Evolutionary conservation across 2,329 filamentous ascomycete genomes (phyloP).

Genomic region (Ophiostoma novo-ulmi): DNA sequence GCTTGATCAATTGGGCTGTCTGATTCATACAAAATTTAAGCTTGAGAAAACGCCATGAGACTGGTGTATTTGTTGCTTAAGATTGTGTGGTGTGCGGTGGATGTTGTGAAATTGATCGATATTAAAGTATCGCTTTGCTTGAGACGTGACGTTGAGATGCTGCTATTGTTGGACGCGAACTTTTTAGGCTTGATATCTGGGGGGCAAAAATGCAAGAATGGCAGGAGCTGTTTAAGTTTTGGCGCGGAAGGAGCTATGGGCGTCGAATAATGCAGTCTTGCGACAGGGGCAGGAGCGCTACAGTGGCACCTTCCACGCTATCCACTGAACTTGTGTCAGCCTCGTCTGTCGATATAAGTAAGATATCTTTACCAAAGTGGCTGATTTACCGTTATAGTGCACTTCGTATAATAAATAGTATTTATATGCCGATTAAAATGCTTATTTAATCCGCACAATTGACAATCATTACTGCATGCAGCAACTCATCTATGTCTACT

Average conservation of each 20-base stretch:
- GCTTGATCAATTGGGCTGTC: not conserved
- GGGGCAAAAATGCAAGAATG: not conserved
- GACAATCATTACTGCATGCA: not conserved
- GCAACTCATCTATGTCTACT: not conserved
- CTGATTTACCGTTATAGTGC: no score
- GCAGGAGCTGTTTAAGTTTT: not conserved
- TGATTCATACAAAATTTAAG: not conserved
- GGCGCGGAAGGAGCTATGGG: constrained; percentile 2
- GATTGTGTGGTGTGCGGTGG: not conserved
- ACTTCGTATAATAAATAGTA: no score
- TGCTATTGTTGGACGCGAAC: not conserved
- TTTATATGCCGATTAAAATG: no score
- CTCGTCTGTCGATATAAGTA: not conserved
- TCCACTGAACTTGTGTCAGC: not conserved
- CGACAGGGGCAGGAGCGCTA: constrained; percentile 6
- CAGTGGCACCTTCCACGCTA: not conserved
- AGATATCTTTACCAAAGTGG: not conserved
- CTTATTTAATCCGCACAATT: no score
- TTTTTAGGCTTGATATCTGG: constrained; percentile 2
- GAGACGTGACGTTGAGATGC: not conserved
- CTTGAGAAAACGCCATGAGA: not conserved
- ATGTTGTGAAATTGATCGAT: not conserved
- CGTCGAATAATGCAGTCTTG: not conserved
- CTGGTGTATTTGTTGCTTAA: not conserved
- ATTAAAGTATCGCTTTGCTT: not conserved